Percentiles rank a stretch among this genome's conserved stretches.
Evolutionary conservation across 2,329 filamentous ascomycete genomes (phyloP).

Genomic region (Aspergillus intermedius): DNA sequence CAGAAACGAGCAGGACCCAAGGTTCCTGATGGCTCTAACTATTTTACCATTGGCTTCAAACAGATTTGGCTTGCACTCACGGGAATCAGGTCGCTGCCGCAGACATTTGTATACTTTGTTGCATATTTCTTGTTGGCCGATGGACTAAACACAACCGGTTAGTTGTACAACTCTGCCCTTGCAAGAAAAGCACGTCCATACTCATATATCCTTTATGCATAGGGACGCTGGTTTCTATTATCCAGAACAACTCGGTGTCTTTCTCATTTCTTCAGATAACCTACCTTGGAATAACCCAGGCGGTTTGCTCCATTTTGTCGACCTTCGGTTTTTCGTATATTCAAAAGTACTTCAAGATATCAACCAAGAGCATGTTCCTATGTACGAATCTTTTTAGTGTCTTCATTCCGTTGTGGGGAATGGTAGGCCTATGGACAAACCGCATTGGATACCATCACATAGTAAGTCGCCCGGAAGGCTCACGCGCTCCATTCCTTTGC

Average conservation of each 20-base stretch:
- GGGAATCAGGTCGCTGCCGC: constrained; percentile 34
- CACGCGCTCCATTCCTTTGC: background rate
- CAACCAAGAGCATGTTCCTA: constrained; percentile 39
- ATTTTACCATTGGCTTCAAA: constrained; percentile 37
- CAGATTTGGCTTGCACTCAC: constrained; percentile 35
- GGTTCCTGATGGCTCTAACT: constrained; percentile 35
- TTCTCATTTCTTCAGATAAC: constrained; percentile 39
- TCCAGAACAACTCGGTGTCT: constrained; percentile 35
- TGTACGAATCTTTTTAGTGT: constrained; percentile 37
- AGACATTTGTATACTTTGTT: constrained; percentile 37
- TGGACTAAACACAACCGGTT: constrained; percentile 37
- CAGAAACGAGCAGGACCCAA: constrained; percentile 35
- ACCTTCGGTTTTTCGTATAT: constrained; percentile 41
- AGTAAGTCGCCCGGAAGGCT: constrained; percentile 10
- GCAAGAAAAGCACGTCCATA: too few species aligned
- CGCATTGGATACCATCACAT: constrained; percentile 35
- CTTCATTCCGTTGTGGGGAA: constrained; percentile 38
- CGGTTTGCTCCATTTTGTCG: constrained; percentile 31
- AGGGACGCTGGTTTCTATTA: constrained; percentile 34
- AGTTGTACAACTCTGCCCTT: background rate
- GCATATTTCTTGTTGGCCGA: constrained; percentile 40
- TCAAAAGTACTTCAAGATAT: constrained; percentile 35
- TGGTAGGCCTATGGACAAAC: constrained; percentile 36
- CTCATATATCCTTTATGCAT: background rate
- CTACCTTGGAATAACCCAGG: constrained; percentile 37